Percentiles rank a stretch among this genome's conserved stretches.
phyloP scores from a whole-genome alignment of 768 basidiomycete species.

The Pilatotrama ljubarskyi region DNA sequence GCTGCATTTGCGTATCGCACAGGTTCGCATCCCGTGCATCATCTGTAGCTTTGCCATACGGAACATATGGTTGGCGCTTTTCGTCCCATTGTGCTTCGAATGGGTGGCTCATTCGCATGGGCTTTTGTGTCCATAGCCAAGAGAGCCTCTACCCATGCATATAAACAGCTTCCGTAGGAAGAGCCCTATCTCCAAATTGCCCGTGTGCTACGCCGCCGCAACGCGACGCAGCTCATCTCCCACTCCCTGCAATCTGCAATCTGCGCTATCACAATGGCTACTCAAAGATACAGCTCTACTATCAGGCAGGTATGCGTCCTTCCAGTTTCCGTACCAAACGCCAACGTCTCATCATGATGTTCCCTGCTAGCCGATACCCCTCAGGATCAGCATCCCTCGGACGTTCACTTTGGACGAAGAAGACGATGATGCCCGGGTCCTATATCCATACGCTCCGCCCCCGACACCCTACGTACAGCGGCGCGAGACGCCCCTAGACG shows the following conservation, averaged over 20 bases:
- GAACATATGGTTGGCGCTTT: not conserved
- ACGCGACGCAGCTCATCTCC: not conserved
- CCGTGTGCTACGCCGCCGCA: not conserved
- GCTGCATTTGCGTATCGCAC: no score
- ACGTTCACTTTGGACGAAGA: not conserved
- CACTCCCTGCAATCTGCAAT: not conserved
- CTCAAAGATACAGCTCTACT: not conserved
- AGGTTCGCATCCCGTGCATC: no score
- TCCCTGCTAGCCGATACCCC: not conserved
- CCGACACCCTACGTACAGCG: slow-evolving; percentile 1
- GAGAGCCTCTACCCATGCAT: not conserved
- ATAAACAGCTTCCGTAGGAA: not conserved
- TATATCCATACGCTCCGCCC: slow-evolving; percentile 9
- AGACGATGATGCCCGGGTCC: not conserved
- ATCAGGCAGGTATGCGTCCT: not conserved
- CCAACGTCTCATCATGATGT: not conserved
- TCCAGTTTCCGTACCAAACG: not conserved
- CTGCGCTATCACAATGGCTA: not conserved
- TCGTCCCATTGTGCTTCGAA: not conserved
- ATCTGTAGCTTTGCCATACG: no score
- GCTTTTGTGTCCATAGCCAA: not conserved
- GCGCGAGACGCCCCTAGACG: slow-evolving; percentile 1
- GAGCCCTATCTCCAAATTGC: no score
- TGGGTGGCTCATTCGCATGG: slow-evolving; percentile 2
- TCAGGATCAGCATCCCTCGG: not conserved